Evolutionary conservation across 805 yeast species (phyloP).

Genomic region (Kluyveromyces wickerhamii): DNA sequence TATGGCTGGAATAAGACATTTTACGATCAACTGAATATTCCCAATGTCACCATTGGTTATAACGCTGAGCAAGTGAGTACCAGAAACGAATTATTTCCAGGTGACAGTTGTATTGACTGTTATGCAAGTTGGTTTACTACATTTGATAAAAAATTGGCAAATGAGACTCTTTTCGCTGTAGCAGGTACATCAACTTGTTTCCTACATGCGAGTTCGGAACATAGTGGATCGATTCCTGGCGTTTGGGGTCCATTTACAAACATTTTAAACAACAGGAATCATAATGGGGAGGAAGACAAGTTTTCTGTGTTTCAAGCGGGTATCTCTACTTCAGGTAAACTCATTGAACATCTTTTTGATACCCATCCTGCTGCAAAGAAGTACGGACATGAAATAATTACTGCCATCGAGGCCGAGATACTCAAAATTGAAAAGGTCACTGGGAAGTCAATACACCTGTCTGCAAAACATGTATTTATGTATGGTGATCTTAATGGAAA

Average conservation of each 20-base stretch:
- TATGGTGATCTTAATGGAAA: no score
- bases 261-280: conserved; percentile 16
- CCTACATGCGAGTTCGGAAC: conserved; percentile 25
- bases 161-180: conserved; percentile 37
- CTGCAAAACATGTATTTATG: no score
- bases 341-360: conserved; percentile 40
- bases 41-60: conserved; percentile 24
- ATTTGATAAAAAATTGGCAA: conserved; percentile 16
- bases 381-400: no score
- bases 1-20: conserved; percentile 41
- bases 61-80: conserved; percentile 12
- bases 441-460: no score
- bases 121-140: conserved; percentile 47
- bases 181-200: conserved; percentile 62
- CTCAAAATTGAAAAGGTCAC: no score
- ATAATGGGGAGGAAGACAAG: conserved; percentile 9
- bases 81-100: conserved; percentile 8
- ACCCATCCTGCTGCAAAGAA: conserved; percentile 32
- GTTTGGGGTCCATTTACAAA: conserved; percentile 55
- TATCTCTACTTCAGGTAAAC: conserved; percentile 49
- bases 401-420: no score
- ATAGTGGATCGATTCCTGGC: conserved; percentile 30
- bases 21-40: conserved; percentile 12
- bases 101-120: conserved; percentile 52
- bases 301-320: conserved; percentile 44